Evolutionary conservation across 345 rosid species (phyloP).

Genomic region (Syzygium oleosum): DNA sequence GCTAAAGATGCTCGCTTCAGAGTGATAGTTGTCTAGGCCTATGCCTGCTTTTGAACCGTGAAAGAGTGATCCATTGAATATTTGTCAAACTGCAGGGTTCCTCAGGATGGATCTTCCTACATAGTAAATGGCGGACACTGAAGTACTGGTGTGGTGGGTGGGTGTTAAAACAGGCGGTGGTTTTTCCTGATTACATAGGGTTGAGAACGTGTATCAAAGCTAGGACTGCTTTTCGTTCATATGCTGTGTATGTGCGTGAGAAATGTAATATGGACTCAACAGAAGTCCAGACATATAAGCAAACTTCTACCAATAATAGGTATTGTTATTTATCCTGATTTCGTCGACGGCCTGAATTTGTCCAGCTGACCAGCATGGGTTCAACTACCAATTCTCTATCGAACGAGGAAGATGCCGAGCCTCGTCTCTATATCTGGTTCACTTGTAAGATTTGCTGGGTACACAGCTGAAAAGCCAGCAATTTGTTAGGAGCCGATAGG

Average conservation of each 20-base stretch:
- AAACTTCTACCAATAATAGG: too few relatives aligned
- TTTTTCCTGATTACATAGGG: background rate
- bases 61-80: background rate
- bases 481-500: too few relatives aligned
- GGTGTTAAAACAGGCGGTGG: background rate
- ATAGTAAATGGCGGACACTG: background rate
- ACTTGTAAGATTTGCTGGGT: too few relatives aligned
- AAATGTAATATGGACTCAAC: background rate
- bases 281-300: background rate
- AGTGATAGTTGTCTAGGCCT: background rate
- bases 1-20: background rate
- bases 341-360: too few relatives aligned
- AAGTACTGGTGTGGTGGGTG: background rate
- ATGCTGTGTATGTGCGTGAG: background rate
- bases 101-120: background rate
- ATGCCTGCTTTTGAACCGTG: background rate
- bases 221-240: background rate
- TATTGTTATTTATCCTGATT: too few relatives aligned
- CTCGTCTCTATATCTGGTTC: background rate
- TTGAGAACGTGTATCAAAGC: background rate
- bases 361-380: background rate
- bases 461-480: too few relatives aligned
- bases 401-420: background rate
- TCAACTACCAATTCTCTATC: background rate
- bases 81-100: conserved; percentile 6